Evolutionary conservation across 2,329 filamentous ascomycete species (phyloP).

Genomic region (Fusarium odoratissimum): DNA sequence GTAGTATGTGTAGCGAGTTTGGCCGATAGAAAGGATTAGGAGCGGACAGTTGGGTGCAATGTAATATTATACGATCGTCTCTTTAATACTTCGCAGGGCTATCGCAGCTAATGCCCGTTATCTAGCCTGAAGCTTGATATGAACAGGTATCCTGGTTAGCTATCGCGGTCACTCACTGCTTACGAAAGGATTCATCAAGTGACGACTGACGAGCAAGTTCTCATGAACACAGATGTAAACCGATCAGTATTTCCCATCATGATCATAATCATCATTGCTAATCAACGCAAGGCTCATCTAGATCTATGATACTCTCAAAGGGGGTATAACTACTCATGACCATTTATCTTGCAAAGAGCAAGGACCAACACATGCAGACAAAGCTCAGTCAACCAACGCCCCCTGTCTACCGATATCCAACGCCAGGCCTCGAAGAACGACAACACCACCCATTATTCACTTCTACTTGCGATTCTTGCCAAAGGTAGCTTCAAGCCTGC

Average conservation of each 20-base stretch:
- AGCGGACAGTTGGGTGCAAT: not conserved
- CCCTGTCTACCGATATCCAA: constrained; percentile 20
- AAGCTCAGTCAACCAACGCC: constrained; percentile 12
- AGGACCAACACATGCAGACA: constrained; percentile 1
- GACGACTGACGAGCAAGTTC: not conserved
- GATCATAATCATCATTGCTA: not conserved
- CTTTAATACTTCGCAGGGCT: not conserved
- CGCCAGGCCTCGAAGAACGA: constrained; percentile 25
- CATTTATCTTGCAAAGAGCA: constrained; percentile 19
- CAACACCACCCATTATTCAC: not conserved
- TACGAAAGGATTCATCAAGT: not conserved
- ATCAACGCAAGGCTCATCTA: not conserved
- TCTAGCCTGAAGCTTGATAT: not conserved
- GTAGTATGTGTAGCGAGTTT: not conserved
- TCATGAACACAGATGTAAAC: not conserved
- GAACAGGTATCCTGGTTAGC: not conserved
- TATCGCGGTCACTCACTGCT: not conserved
- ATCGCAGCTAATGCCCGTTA: not conserved
- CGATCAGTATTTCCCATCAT: not conserved
- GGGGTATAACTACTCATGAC: constrained; percentile 30
- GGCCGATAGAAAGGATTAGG: not conserved
- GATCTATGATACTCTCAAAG: constrained; percentile 11
- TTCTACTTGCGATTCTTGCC: constrained; percentile 51
- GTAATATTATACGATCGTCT: not conserved
- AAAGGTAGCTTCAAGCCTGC: constrained; percentile 68